Conservation (phyloP, 2,329 filamentous ascomycete species). For the Grosmannia clavigera region DNA sequence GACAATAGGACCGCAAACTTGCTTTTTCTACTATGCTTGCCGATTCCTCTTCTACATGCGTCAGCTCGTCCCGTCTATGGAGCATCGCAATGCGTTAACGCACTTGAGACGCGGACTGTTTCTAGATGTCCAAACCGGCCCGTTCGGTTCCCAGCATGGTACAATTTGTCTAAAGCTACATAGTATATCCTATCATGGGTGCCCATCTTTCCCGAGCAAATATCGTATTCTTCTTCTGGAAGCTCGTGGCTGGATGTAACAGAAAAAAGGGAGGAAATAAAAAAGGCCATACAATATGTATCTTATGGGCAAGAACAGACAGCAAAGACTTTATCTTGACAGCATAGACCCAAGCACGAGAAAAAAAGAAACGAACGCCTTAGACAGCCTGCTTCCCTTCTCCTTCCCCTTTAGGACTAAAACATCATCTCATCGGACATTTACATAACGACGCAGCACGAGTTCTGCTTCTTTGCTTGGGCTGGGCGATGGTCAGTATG, state of each 20-base stretch:
- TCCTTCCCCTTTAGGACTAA: background rate
- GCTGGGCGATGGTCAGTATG: slow-evolving; percentile 20
- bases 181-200: no score
- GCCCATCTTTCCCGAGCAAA: no score
- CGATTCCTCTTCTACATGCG: background rate
- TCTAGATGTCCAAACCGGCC: background rate
- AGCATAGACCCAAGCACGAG: background rate
- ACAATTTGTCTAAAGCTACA: background rate
- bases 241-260: background rate
- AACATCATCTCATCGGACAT: background rate
- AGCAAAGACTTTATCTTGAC: background rate
- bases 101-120: background rate
- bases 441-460: slow-evolving; percentile 61
- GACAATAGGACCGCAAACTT: background rate
- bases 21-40: background rate
- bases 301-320: background rate
- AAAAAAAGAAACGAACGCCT: background rate
- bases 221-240: no score
- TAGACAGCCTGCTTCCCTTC: no score
- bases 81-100: background rate
- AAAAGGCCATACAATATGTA: background rate
- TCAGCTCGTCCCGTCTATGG: no score
- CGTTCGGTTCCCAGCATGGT: background rate
- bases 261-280: background rate
- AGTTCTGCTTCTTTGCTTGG: slow-evolving; percentile 71